These are phyloP conservation scores for Brassica juncea DNA, from an alignment of 345 rosid genomes.

Conservation along the genomic window DNA sequence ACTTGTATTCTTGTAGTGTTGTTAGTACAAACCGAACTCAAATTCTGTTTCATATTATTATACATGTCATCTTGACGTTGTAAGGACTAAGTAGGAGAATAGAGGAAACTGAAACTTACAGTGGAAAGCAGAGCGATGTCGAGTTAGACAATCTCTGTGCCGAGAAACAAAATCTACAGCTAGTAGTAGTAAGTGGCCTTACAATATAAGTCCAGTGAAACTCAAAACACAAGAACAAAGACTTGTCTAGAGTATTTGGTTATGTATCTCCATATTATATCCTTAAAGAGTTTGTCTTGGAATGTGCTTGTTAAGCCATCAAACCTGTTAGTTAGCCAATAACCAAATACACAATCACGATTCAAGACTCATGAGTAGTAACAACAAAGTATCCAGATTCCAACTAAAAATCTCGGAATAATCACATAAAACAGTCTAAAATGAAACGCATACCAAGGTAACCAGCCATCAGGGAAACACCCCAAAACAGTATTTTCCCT, in stretches of 20 bases:
- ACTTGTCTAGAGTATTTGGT: conserved; percentile 92
- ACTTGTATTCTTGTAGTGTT: too few relatives aligned
- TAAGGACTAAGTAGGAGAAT: conserved; percentile 12
- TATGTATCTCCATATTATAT: conserved; percentile 94
- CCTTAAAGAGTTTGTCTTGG: conserved; percentile 92
- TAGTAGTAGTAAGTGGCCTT: conserved; percentile 62
- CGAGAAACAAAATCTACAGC: conserved; percentile 79
- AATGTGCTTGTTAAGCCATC: conserved; percentile 98
- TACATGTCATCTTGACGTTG: not conserved
- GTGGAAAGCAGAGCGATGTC: conserved; percentile 85
- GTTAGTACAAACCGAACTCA: not conserved
- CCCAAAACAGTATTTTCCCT: conserved; percentile 91
- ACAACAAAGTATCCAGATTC: not conserved
- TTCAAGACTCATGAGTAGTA: not conserved
- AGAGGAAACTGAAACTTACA: conserved; percentile 44
- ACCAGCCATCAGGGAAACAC: conserved; percentile 83
- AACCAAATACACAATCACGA: conserved; percentile 1
- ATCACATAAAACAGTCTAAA: not conserved
- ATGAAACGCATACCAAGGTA: conserved; percentile 67
- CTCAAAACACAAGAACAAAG: conserved; percentile 79
- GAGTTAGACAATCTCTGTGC: conserved; percentile 73
- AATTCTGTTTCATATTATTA: not conserved
- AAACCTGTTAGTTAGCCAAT: conserved; percentile 54
- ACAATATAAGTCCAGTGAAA: conserved; percentile 78
- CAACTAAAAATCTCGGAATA: not conserved